These are phyloP conservation scores for Schrenkiella parvula DNA, from an alignment of 345 rosid species.

Conservation along the genomic window DNA sequence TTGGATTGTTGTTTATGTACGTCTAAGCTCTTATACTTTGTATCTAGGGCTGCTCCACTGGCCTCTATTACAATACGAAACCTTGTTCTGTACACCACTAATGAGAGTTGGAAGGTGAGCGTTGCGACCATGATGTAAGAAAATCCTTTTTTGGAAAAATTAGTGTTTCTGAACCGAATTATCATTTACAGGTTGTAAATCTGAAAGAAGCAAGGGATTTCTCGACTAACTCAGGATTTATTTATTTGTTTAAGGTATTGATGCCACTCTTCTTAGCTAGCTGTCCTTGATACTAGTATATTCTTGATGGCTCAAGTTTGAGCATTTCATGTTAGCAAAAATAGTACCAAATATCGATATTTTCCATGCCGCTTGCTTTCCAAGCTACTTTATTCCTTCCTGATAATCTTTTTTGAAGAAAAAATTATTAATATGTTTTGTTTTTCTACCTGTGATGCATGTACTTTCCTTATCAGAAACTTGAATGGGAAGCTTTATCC, in stretches of 20 bases:
- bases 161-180: neutral
- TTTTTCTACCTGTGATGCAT: conserved; percentile 32
- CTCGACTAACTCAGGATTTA: conserved; percentile 64
- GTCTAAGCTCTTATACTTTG: conserved; percentile 24
- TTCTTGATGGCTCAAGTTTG: conserved; percentile 10
- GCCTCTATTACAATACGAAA: conserved; percentile 90
- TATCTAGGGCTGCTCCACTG: conserved; percentile 84
- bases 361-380: neutral
- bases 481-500: conserved; percentile 96
- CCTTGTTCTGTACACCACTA: conserved; percentile 75
- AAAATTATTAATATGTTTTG: conserved; percentile 8
- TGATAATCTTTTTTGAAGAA: conserved; percentile 4
- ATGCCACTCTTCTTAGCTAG: neutral
- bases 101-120: conserved; percentile 93
- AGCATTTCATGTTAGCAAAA: neutral
- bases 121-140: neutral
- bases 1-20: neutral
- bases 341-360: neutral
- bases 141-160: neutral
- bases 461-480: conserved; percentile 63
- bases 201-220: conserved; percentile 98
- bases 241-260: conserved; percentile 89
- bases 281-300: neutral
- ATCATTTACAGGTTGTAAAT: conserved; percentile 65
- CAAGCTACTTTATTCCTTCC: neutral